phyloP scores from a whole-genome alignment of 116 monocot genomes.

The Posidonia oceanica region DNA sequence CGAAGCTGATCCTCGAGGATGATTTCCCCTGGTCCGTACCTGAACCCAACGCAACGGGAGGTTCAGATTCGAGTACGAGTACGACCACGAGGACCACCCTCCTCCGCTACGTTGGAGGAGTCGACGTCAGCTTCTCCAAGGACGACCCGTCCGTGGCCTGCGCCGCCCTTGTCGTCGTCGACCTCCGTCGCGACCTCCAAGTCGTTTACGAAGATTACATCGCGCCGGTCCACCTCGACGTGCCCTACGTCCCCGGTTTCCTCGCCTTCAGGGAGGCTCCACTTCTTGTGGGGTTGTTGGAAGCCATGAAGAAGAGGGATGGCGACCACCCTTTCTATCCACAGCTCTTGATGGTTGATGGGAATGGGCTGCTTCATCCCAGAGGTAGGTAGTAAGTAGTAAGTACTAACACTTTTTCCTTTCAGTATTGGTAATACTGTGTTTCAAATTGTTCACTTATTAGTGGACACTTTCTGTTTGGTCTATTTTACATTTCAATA shows the following conservation, averaged over 20 bases:
- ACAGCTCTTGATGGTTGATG: constrained; percentile 95
- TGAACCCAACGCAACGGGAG: too few species aligned
- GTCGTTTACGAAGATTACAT: constrained; percentile 52
- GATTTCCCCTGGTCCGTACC: constrained; percentile 46
- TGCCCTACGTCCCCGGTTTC: constrained; percentile 82
- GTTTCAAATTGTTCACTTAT: neutral
- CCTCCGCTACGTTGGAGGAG: constrained; percentile 64
- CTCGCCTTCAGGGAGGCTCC: constrained; percentile 96
- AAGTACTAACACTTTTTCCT: neutral
- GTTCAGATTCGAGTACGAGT: too few species aligned
- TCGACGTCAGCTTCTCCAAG: constrained; percentile 76
- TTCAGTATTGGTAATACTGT: neutral
- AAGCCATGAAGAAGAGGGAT: constrained; percentile 35
- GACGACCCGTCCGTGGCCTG: constrained; percentile 59
- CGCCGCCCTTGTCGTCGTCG: constrained; percentile 60
- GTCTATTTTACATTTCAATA: neutral
- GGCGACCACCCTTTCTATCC: constrained; percentile 47
- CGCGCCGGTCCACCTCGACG: constrained; percentile 19
- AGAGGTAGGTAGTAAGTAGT: constrained; percentile 29
- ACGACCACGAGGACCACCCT: constrained; percentile 8
- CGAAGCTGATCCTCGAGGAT: constrained; percentile 39
- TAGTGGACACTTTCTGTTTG: neutral
- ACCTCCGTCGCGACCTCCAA: constrained; percentile 17
- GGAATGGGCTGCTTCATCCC: constrained; percentile 92
- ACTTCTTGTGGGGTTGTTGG: constrained; percentile 50